These are phyloP conservation scores for Allantophomopsis cytisporea DNA, from an alignment of 2,329 filamentous ascomycete species.

Conservation along the genomic window DNA sequence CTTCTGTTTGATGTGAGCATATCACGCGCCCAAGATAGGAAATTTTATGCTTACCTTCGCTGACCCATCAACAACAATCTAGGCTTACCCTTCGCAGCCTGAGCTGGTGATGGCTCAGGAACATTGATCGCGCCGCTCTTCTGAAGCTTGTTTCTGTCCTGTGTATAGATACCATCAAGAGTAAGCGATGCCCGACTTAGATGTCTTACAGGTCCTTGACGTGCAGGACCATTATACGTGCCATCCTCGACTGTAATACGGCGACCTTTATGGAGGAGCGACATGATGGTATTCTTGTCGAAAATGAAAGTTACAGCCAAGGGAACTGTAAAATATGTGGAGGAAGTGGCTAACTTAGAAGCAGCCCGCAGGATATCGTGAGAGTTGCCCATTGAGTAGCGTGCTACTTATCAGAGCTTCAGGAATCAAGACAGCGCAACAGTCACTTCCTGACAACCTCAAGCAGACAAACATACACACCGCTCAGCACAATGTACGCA, in stretches of 20 bases:
- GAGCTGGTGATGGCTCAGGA: conserved; percentile 28
- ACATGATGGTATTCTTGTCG: conserved; percentile 5
- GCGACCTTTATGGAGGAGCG: conserved; percentile 15
- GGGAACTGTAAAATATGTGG: too few species aligned
- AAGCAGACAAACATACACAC: neutral
- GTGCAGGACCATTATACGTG: conserved; percentile 15
- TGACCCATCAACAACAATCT: conserved; percentile 89
- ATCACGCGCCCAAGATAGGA: neutral
- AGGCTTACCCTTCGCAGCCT: conserved; percentile 53
- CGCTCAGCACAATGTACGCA: neutral
- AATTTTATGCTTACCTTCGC: conserved; percentile 48
- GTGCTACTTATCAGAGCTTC: too few species aligned
- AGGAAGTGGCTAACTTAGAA: neutral
- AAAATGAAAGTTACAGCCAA: too few species aligned
- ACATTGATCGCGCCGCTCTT: conserved; percentile 27
- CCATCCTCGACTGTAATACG: conserved; percentile 14
- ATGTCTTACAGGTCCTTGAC: conserved; percentile 22
- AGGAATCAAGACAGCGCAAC: too few species aligned
- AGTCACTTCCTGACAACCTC: neutral
- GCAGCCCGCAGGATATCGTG: neutral
- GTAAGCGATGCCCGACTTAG: conserved; percentile 47
- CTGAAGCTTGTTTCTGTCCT: conserved; percentile 31
- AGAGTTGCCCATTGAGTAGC: too few species aligned
- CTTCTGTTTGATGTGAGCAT: conserved; percentile 44
- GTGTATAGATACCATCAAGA: conserved; percentile 47